Percentiles rank a stretch among this genome's conserved stretches.
Conservation (phyloP, 73 alveolate species). For the Effrenium voratum region DNA sequence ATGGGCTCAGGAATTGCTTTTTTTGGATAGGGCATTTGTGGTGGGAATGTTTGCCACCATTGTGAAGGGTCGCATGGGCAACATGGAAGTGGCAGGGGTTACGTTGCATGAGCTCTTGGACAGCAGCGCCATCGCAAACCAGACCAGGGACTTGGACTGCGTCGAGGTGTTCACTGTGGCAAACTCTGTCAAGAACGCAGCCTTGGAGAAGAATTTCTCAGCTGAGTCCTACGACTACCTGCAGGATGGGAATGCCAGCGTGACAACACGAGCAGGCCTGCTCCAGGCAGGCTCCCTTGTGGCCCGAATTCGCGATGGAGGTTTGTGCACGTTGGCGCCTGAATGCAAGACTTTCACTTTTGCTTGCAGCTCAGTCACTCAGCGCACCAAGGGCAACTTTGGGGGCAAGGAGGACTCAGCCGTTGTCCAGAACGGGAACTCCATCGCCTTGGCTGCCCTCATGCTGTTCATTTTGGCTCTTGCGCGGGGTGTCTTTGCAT, state of each 20-base stretch:
- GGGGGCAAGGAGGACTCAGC: background rate
- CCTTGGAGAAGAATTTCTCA: background rate
- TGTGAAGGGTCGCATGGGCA: too few relatives aligned
- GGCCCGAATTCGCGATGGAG: background rate
- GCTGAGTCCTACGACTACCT: background rate
- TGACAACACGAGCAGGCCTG: background rate
- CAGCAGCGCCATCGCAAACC: background rate
- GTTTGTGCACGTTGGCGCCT: background rate
- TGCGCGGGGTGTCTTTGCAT: background rate
- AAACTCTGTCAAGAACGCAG: background rate
- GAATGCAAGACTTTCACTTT: background rate
- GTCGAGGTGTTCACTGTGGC: slow-evolving; percentile 8
- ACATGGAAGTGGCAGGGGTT: too few relatives aligned
- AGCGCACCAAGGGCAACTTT: background rate
- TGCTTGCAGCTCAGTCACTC: background rate
- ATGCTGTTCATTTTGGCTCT: background rate
- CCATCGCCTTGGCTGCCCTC: background rate
- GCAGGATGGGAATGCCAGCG: background rate
- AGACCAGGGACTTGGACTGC: background rate
- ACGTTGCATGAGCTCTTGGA: too few relatives aligned
- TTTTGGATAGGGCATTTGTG: too few relatives aligned
- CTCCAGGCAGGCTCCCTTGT: background rate
- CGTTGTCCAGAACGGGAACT: background rate
- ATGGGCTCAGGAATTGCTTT: too few relatives aligned
- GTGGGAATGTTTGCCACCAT: too few relatives aligned